phyloP scores from a whole-genome alignment of 768 basidiomycete species.

The Macrolepiota dolichaula region DNA sequence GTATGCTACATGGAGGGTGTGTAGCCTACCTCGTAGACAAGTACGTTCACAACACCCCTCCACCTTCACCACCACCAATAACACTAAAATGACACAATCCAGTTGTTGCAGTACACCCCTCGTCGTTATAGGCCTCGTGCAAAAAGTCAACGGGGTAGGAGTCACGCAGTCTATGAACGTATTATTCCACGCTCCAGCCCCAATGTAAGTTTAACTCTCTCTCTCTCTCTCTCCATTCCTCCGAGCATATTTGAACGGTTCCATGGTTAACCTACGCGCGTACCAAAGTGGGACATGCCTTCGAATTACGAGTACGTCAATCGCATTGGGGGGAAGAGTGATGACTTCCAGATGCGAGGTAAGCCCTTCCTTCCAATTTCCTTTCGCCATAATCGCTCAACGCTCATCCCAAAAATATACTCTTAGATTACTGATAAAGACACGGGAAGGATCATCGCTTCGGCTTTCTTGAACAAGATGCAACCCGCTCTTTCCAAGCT shows the following conservation, averaged over 20 bases:
- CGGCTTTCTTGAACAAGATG: slow-evolving; percentile 72
- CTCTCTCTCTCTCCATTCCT: too few species aligned
- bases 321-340: slow-evolving; percentile 63
- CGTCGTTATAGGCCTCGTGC: slow-evolving; percentile 59
- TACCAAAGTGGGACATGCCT: slow-evolving; percentile 63
- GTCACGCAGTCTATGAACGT: slow-evolving; percentile 73
- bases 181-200: slow-evolving; percentile 65
- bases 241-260: background rate
- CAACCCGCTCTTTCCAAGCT: slow-evolving; percentile 55
- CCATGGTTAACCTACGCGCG: too few species aligned
- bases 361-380: too few species aligned
- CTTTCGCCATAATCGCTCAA: too few species aligned
- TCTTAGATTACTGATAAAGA: slow-evolving; percentile 61
- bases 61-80: too few species aligned
- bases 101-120: slow-evolving; percentile 69
- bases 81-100: too few species aligned
- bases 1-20: slow-evolving; percentile 76
- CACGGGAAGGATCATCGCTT: slow-evolving; percentile 57
- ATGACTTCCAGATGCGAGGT: slow-evolving; percentile 76
- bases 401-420: too few species aligned
- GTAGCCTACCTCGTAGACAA: slow-evolving; percentile 74
- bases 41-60: slow-evolving; percentile 25
- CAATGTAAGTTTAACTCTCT: slow-evolving; percentile 50
- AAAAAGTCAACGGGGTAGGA: slow-evolving; percentile 65
- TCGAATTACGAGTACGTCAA: slow-evolving; percentile 58